Conservation (phyloP, 306 rosid genomes). For the Canavalia ensiformis region DNA sequence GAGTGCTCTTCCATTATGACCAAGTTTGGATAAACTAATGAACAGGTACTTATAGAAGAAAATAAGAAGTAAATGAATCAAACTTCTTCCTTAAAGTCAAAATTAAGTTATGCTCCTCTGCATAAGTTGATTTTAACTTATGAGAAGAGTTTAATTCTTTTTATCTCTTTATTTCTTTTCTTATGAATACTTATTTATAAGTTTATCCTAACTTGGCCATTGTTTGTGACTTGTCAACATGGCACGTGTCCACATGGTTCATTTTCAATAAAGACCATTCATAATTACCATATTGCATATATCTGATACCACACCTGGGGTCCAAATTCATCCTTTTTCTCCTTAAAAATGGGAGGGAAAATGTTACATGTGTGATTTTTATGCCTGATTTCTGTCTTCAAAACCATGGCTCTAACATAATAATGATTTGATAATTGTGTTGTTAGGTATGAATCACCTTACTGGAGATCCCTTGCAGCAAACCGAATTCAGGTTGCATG, state of each 20-base stretch:
- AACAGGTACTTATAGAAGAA: no score
- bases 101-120: no score
- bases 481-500: constrained; percentile 81
- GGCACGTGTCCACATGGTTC: neutral
- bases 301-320: neutral
- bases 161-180: no score
- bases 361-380: neutral
- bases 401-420: constrained; percentile 3
- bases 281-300: neutral
- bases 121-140: no score
- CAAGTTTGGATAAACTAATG: neutral
- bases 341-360: neutral
- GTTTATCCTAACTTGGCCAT: no score
- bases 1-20: neutral
- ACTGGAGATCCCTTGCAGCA: constrained; percentile 86
- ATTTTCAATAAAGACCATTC: neutral
- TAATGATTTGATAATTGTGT: constrained; percentile 21
- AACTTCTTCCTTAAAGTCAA: no score
- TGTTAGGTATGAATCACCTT: constrained; percentile 73
- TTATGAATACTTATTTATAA: no score
- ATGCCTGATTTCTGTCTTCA: neutral
- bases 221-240: neutral
- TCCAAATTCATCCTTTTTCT: neutral
- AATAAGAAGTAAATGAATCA: no score
- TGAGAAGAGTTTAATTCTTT: no score